phyloP scores from a whole-genome alignment of 805 yeast species.

The Teunomyces atbi region DNA sequence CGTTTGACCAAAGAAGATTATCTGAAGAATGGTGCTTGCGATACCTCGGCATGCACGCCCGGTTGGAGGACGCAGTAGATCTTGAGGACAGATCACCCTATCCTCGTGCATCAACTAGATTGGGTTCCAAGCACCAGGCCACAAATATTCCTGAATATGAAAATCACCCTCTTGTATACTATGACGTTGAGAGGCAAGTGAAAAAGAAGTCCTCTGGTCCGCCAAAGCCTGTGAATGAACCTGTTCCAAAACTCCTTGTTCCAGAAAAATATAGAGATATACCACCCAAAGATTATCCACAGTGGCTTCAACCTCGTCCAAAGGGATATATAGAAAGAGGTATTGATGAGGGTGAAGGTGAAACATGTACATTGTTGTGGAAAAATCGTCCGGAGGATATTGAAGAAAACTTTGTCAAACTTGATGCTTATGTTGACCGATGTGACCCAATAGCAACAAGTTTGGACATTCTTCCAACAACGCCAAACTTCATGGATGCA shows the following conservation, averaged over 20 bases:
- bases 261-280: conserved; percentile 47
- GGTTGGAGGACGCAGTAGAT: conserved; percentile 75
- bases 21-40: conserved; percentile 80
- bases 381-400: conserved; percentile 33
- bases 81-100: conserved; percentile 69
- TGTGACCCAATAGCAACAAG: conserved; percentile 58
- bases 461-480: conserved; percentile 54
- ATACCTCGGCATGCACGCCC: conserved; percentile 73
- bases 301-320: conserved; percentile 79
- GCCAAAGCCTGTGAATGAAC: conserved; percentile 3
- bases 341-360: conserved; percentile 50
- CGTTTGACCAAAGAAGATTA: conserved; percentile 48
- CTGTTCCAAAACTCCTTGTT: conserved; percentile 29
- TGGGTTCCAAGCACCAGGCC: conserved; percentile 74
- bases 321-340: conserved; percentile 85
- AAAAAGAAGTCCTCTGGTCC: conserved; percentile 10
- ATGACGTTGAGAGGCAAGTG: conserved; percentile 39
- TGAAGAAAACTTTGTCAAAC: conserved; percentile 21
- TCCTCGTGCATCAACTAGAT: conserved; percentile 74
- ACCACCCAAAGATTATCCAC: conserved; percentile 52
- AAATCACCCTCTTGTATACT: conserved; percentile 61
- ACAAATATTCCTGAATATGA: conserved; percentile 64
- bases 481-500: conserved; percentile 84
- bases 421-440: conserved; percentile 54
- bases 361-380: conserved; percentile 70